Conservation (phyloP, 306 rosid genomes). For the Casuarina glauca region DNA sequence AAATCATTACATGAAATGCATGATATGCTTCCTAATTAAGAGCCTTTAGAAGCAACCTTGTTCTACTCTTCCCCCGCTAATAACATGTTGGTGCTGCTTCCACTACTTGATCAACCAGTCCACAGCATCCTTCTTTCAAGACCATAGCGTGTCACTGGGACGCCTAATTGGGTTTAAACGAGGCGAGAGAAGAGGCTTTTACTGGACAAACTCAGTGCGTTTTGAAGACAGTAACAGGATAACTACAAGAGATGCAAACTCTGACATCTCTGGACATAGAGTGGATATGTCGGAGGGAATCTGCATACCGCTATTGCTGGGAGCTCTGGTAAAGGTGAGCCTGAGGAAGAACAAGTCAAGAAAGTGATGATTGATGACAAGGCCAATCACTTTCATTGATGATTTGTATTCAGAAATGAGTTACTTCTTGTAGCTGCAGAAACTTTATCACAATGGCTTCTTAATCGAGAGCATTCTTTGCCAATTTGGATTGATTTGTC, state of each 20-base stretch:
- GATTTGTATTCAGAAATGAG: constrained; percentile 18
- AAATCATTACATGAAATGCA: too few species aligned
- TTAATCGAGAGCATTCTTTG: background rate
- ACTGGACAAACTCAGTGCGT: constrained; percentile 34
- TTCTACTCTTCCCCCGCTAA: too few species aligned
- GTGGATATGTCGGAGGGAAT: constrained; percentile 37
- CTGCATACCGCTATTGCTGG: constrained; percentile 52
- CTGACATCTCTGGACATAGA: constrained; percentile 31
- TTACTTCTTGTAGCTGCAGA: background rate
- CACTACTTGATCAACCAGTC: constrained; percentile 40
- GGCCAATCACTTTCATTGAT: background rate
- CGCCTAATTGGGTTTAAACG: constrained; percentile 60
- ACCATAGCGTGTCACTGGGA: constrained; percentile 69
- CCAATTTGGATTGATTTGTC: background rate
- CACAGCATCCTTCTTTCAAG: constrained; percentile 78
- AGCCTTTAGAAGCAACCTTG: too few species aligned
- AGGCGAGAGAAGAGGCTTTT: constrained; percentile 50
- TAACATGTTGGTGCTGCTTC: too few species aligned
- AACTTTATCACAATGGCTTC: background rate
- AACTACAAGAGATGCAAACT: constrained; percentile 23
- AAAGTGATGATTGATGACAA: constrained; percentile 24
- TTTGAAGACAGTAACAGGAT: constrained; percentile 39
- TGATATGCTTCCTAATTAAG: too few species aligned
- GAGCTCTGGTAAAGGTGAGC: constrained; percentile 44
- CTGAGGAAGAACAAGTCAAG: constrained; percentile 47